Evolutionary conservation across 345 rosid species (phyloP).

Genomic region (Fremontodendron californicum): DNA sequence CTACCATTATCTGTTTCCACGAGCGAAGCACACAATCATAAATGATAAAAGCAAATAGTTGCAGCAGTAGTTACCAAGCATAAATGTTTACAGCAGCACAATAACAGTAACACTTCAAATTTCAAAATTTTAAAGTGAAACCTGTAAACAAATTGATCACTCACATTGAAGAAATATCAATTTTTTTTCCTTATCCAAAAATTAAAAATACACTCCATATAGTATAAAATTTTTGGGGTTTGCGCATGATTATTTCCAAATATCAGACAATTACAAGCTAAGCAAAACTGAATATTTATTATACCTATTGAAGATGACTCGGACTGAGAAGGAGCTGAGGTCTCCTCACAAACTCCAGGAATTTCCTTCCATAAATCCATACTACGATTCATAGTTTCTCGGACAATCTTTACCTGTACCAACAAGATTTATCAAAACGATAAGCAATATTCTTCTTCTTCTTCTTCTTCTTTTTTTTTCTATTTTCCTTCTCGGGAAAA

Average conservation of each 20-base stretch:
- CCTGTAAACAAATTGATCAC: background rate
- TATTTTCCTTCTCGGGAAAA: background rate
- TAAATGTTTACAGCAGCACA: background rate
- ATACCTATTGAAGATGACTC: constrained; percentile 44
- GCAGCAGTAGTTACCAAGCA: background rate
- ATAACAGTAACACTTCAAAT: background rate
- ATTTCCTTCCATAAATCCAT: constrained; percentile 76
- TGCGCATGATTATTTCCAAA: background rate
- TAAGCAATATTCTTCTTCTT: background rate
- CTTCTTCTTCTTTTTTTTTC: too few relatives aligned
- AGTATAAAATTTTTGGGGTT: background rate
- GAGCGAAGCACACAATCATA: constrained; percentile 16
- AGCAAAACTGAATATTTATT: constrained; percentile 22
- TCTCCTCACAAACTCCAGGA: constrained; percentile 41
- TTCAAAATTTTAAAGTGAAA: background rate
- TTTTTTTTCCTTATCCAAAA: background rate
- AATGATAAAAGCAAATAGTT: constrained; percentile 7
- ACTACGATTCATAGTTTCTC: constrained; percentile 82
- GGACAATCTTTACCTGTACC: constrained; percentile 71
- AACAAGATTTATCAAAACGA: constrained; percentile 4
- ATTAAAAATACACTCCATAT: background rate
- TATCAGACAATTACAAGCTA: constrained; percentile 8
- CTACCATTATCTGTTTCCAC: constrained; percentile 50
- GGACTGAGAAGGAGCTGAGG: constrained; percentile 36
- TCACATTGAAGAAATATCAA: background rate